Evolutionary conservation across 306 rosid genomes (phyloP).

Genomic region (Styphnolobium japonicum): DNA sequence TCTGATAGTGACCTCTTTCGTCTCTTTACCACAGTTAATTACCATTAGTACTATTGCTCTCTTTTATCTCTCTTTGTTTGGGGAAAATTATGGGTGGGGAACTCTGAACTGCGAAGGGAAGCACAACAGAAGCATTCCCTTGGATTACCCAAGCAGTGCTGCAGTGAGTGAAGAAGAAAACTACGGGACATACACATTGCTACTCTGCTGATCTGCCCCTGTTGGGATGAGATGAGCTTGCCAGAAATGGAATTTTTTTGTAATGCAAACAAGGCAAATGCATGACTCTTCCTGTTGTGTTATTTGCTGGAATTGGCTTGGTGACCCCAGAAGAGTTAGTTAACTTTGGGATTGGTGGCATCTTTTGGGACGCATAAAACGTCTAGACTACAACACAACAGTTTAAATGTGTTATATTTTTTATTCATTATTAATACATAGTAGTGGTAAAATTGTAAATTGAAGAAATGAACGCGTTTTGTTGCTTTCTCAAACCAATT

Average conservation of each 20-base stretch:
- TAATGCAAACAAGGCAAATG: background rate
- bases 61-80: background rate
- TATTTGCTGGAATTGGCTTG: background rate
- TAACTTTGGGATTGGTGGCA: constrained; percentile 65
- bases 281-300: background rate
- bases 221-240: background rate
- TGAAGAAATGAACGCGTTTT: constrained; percentile 20
- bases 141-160: background rate
- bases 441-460: background rate
- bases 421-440: too few relatives aligned
- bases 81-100: too few relatives aligned
- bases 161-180: background rate
- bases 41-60: background rate
- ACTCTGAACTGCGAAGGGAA: too few relatives aligned
- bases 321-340: constrained; percentile 42
- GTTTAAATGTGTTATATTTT: too few relatives aligned
- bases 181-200: background rate
- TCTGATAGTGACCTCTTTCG: constrained; percentile 36
- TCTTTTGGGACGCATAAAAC: background rate
- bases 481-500: background rate
- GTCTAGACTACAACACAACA: too few relatives aligned
- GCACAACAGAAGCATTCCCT: background rate
- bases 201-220: background rate
- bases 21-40: background rate
- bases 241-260: constrained; percentile 23